Evolutionary conservation across 768 basidiomycete genomes (phyloP).

Genomic region (Leucogyrophana mollusca): DNA sequence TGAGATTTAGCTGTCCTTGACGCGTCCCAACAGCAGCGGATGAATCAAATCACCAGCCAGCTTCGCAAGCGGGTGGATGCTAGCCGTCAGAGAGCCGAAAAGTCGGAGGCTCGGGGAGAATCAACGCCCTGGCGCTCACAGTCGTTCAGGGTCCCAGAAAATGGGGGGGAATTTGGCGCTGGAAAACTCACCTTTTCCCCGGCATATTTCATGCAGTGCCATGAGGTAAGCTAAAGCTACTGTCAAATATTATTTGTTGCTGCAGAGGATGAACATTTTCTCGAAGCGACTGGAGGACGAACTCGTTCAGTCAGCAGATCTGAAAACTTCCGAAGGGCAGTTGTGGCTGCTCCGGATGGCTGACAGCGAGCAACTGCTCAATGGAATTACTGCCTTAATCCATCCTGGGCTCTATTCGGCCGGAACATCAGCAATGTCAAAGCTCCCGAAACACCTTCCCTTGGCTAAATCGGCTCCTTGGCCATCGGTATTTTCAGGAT

Average conservation of each 20-base stretch:
- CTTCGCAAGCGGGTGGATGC: too few relatives aligned
- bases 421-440: too few relatives aligned
- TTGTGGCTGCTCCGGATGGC: conserved; percentile 1
- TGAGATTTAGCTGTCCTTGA: neutral
- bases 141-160: neutral
- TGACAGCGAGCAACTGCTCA: neutral
- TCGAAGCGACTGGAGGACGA: too few relatives aligned
- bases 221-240: neutral
- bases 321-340: neutral
- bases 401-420: neutral
- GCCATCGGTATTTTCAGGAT: neutral
- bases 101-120: neutral
- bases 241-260: too few relatives aligned
- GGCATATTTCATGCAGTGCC: neutral
- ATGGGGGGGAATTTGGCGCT: neutral
- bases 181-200: neutral
- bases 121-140: neutral
- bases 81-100: too few relatives aligned
- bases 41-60: neutral
- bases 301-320: too few relatives aligned
- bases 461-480: too few relatives aligned
- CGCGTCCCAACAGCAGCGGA: neutral
- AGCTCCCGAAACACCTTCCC: too few relatives aligned
- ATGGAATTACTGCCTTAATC: neutral
- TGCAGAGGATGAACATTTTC: too few relatives aligned